Evolutionary conservation across 2,329 filamentous ascomycete genomes (phyloP).

Genomic region (Arthrobotrys musiformis): DNA sequence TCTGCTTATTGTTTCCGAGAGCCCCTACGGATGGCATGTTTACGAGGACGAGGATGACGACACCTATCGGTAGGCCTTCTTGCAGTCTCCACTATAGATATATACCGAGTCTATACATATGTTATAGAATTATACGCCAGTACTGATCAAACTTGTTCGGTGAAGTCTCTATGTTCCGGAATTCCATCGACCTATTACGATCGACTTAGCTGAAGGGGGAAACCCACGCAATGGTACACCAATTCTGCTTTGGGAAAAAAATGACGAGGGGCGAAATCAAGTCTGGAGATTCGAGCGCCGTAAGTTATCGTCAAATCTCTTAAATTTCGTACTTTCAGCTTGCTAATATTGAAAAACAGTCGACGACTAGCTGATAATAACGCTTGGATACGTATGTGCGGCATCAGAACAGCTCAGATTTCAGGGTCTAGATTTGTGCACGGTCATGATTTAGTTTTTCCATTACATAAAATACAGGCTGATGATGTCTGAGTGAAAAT

Average conservation of each 20-base stretch:
- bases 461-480: too few relatives aligned
- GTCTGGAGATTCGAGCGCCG: slow-evolving; percentile 3
- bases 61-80: neutral
- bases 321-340: neutral
- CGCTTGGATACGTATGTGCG: too few relatives aligned
- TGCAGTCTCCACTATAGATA: too few relatives aligned
- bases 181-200: neutral
- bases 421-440: too few relatives aligned
- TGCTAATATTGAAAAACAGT: neutral
- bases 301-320: neutral
- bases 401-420: too few relatives aligned
- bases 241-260: neutral
- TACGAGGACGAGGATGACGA: slow-evolving; percentile 11
- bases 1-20: neutral
- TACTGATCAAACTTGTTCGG: too few relatives aligned
- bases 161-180: neutral
- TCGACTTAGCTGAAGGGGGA: slow-evolving; percentile 2
- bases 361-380: neutral
- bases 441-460: too few relatives aligned
- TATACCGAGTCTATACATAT: neutral
- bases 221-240: slow-evolving; percentile 3
- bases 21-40: neutral
- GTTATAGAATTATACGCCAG: neutral
- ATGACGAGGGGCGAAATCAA: neutral
- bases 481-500: too few relatives aligned